Conservation (phyloP, 371 early-diverging fungal species). For the Rhizopus arrhizus region DNA sequence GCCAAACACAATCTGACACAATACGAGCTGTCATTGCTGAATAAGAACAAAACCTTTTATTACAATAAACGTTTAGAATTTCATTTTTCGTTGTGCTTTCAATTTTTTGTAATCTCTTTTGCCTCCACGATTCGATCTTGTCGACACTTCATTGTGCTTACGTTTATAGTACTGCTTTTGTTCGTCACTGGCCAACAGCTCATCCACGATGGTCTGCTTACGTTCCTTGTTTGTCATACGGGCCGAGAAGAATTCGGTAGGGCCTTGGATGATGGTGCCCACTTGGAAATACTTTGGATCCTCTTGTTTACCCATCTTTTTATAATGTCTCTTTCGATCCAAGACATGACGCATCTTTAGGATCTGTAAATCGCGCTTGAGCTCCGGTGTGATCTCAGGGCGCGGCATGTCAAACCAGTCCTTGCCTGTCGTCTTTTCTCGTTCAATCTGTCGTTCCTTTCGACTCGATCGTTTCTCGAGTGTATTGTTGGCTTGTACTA, state of each 20-base stretch:
- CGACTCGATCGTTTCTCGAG: conserved; percentile 24
- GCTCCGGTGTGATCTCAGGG: conserved; percentile 81
- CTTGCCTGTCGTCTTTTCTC: conserved; percentile 69
- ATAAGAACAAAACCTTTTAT: background rate
- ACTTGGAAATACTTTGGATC: conserved; percentile 92
- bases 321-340: conserved; percentile 93
- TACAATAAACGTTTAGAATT: background rate
- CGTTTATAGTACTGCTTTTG: conserved; percentile 82
- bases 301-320: conserved; percentile 70
- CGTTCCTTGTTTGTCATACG: conserved; percentile 87
- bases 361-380: conserved; percentile 87
- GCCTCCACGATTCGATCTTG: conserved; percentile 61
- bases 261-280: conserved; percentile 88
- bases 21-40: conserved; percentile 23
- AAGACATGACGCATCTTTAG: conserved; percentile 86
- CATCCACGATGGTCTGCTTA: conserved; percentile 81
- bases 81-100: conserved; percentile 32
- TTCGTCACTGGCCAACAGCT: conserved; percentile 79
- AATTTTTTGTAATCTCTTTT: conserved; percentile 62
- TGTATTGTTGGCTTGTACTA: conserved; percentile 25
- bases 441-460: conserved; percentile 54
- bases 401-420: conserved; percentile 95
- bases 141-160: conserved; percentile 79
- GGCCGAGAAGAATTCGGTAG: conserved; percentile 85
- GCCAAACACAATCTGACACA: conserved; percentile 21